Percentiles rank a stretch among this genome's conserved stretches.
phyloP scores from a whole-genome alignment of 2,329 filamentous ascomycete species.

The Nothopassalora personata region DNA sequence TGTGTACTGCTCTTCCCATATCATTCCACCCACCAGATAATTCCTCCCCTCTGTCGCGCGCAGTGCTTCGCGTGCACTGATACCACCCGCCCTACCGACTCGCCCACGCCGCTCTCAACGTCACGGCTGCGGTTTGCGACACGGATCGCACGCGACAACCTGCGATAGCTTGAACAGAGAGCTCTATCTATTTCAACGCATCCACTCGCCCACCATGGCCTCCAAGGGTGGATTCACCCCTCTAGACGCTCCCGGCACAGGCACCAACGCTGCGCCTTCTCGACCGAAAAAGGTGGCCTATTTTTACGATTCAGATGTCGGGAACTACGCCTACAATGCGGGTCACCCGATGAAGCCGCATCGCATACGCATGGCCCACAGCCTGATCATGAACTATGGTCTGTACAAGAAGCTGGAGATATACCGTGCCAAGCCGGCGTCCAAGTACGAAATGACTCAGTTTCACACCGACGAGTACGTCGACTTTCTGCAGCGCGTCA shows the following conservation, averaged over 20 bases:
- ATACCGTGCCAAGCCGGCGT: slow-evolving; percentile 48
- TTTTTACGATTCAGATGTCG: slow-evolving; percentile 97
- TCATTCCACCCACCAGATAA: neutral
- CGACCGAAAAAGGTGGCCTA: slow-evolving; percentile 84
- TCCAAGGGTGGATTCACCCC: slow-evolving; percentile 37
- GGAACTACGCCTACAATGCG: slow-evolving; percentile 91
- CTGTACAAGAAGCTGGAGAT: slow-evolving; percentile 71
- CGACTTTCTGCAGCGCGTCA: slow-evolving; percentile 76
- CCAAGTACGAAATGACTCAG: slow-evolving; percentile 66
- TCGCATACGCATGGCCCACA: slow-evolving; percentile 60
- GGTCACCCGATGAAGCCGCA: slow-evolving; percentile 65
- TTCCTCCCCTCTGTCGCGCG: neutral
- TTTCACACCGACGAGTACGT: slow-evolving; percentile 70
- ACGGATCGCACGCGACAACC: neutral
- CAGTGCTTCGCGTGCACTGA: neutral
- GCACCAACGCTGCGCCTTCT: slow-evolving; percentile 44
- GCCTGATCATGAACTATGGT: slow-evolving; percentile 66
- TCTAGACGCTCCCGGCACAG: slow-evolving; percentile 48
- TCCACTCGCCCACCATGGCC: slow-evolving; percentile 41
- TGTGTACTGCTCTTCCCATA: neutral
- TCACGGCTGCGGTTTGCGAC: neutral
- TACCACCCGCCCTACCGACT: neutral
- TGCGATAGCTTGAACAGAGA: neutral
- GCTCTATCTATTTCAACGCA: neutral
- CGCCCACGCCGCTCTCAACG: too few relatives aligned